These are phyloP conservation scores for Pseudohyphozyma bogoriensis DNA, from an alignment of 768 basidiomycete species.

Conservation along the genomic window DNA sequence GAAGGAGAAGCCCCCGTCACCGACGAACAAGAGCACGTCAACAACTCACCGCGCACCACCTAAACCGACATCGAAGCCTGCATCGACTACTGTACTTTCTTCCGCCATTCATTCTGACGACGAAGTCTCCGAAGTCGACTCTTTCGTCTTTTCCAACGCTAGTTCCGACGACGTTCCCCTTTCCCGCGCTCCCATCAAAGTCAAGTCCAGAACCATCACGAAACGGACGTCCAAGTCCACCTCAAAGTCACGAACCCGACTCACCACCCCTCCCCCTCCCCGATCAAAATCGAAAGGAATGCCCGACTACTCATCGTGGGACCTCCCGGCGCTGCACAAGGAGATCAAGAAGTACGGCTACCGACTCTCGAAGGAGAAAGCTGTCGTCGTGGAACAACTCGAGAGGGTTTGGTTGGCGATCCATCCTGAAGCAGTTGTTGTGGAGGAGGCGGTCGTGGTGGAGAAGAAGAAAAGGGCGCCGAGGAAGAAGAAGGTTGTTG, in stretches of 20 bases:
- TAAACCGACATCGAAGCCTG: background rate
- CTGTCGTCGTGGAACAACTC: conserved; percentile 20
- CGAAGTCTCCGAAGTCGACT: background rate
- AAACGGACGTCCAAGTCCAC: too few species aligned
- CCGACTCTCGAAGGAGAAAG: conserved; percentile 14
- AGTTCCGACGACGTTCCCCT: background rate
- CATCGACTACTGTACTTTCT: too few species aligned
- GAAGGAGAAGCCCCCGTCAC: background rate
- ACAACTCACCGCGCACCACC: background rate
- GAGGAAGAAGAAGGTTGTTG: background rate
- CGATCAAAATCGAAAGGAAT: background rate
- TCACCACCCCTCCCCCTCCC: background rate
- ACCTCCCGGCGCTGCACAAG: conserved; percentile 13
- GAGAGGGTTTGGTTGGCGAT: conserved; percentile 17
- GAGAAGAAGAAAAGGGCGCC: background rate
- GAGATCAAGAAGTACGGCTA: conserved; percentile 19
- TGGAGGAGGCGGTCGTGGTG: background rate
- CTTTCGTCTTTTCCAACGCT: background rate
- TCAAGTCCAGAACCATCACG: background rate
- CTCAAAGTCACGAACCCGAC: background rate
- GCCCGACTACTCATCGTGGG: conserved; percentile 10
- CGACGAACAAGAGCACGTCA: background rate
- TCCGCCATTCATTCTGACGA: too few species aligned
- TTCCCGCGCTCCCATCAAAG: background rate
- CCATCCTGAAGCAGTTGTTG: background rate